These are phyloP conservation scores for Thuja plicata DNA, from an alignment of 83 land plant species.

Conservation along the genomic window DNA sequence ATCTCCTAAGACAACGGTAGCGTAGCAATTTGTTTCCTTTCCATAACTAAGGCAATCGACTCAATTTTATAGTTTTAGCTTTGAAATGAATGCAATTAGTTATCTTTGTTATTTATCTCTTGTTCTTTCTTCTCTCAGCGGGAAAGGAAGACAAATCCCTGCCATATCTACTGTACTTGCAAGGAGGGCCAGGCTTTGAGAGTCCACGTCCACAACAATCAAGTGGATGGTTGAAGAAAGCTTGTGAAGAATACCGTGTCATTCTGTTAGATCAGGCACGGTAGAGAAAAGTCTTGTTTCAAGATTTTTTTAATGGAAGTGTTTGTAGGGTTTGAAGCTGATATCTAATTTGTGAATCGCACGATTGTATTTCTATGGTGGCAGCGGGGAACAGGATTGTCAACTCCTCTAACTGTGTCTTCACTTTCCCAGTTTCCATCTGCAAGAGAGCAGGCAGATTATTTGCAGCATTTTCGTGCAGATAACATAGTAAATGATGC, in stretches of 20 bases:
- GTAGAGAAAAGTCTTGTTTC: neutral
- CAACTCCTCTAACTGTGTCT: slow-evolving; percentile 83
- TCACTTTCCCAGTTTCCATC: slow-evolving; percentile 75
- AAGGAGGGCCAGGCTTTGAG: slow-evolving; percentile 97
- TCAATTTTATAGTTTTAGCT: neutral
- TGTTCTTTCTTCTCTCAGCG: slow-evolving; percentile 25
- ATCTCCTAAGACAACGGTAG: neutral
- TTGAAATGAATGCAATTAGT: slow-evolving; percentile 1
- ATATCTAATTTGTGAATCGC: neutral
- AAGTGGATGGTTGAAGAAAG: slow-evolving; percentile 90
- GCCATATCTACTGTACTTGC: slow-evolving; percentile 82
- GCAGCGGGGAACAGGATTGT: slow-evolving; percentile 97
- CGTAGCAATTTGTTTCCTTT: neutral
- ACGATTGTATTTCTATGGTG: slow-evolving; percentile 13
- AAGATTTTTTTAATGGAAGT: neutral
- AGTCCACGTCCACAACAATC: slow-evolving; percentile 79
- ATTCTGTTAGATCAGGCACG: slow-evolving; percentile 87
- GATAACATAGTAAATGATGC: slow-evolving; percentile 94
- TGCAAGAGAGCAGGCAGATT: slow-evolving; percentile 60
- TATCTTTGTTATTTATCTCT: neutral
- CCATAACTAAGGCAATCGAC: neutral
- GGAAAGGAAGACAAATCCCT: slow-evolving; percentile 80
- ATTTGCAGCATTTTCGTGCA: slow-evolving; percentile 87
- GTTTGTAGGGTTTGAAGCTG: neutral
- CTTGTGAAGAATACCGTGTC: slow-evolving; percentile 82